These are phyloP conservation scores for Hyaloscypha finlandica DNA, from an alignment of 495 filamentous ascomycete genomes.

Conservation along the genomic window DNA sequence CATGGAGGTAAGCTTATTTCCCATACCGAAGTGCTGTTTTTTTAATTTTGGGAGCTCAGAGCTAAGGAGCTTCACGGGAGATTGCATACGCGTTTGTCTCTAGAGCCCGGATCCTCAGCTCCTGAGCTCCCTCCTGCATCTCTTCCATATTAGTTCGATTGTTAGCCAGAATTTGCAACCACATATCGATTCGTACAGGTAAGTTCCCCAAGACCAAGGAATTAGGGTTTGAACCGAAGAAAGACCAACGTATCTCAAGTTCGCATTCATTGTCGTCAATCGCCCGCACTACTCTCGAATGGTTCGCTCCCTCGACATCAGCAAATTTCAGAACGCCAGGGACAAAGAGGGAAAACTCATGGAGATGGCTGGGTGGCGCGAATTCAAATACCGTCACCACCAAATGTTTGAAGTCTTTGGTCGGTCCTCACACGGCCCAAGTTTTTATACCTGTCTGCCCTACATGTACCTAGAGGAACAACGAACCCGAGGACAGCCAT, in stretches of 20 bases:
- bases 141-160: no score
- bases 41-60: no score
- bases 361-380: conserved; percentile 36
- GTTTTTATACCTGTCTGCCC: no score
- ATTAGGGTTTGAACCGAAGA: not conserved
- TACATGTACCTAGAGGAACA: not conserved
- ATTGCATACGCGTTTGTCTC: no score
- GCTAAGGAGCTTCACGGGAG: no score
- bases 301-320: conserved; percentile 38
- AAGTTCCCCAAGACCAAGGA: not conserved
- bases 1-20: not conserved
- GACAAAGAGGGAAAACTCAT: not conserved
- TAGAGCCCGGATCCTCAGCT: no score
- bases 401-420: conserved; percentile 12
- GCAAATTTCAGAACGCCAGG: conserved; percentile 14
- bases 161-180: conserved; percentile 33
- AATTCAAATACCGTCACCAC: conserved; percentile 24
- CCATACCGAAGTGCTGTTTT: no score
- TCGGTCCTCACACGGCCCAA: not conserved
- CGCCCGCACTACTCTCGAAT: conserved; percentile 33
- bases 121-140: no score
- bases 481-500: not conserved
- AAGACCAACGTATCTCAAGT: conserved; percentile 27
- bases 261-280: conserved; percentile 36
- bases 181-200: conserved; percentile 40